A percentile compares a stretch with the other conserved stretches of the same genome.
Conservation (phyloP, 2,329 filamentous ascomycete species). For the Colletotrichum musicola region DNA sequence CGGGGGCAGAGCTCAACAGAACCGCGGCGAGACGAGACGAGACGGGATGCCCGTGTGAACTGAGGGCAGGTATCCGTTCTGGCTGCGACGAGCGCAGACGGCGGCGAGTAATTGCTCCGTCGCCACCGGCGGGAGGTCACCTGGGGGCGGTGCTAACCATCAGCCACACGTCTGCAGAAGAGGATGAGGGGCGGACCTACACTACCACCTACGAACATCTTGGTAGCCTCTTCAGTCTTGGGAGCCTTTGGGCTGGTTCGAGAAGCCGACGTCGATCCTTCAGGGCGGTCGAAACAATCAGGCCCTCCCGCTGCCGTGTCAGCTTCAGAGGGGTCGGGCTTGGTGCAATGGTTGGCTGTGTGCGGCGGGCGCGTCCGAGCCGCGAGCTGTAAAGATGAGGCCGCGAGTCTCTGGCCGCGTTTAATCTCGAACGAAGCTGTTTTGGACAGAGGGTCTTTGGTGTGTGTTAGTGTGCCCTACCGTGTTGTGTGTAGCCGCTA, state of each 20-base stretch:
- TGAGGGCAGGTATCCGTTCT: constrained; percentile 22
- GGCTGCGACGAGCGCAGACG: constrained; percentile 12
- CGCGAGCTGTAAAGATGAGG: constrained; percentile 31
- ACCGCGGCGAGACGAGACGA: constrained; percentile 15
- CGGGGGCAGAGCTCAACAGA: constrained; percentile 25
- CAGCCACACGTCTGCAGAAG: too few relatives aligned
- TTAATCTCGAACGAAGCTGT: constrained; percentile 26
- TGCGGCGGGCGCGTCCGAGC: constrained; percentile 32
- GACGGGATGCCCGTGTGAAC: constrained; percentile 28
- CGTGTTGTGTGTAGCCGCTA: too few relatives aligned
- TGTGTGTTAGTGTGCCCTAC: too few relatives aligned
- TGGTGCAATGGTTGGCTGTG: constrained; percentile 32
- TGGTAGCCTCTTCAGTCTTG: neutral
- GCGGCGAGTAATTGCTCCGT: neutral
- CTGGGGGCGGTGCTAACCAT: too few relatives aligned
- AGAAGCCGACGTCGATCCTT: constrained; percentile 18
- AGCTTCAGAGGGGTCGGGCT: constrained; percentile 28
- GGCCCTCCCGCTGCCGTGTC: neutral
- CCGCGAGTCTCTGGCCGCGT: constrained; percentile 30
- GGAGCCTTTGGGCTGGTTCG: constrained; percentile 1
- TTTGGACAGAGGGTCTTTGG: constrained; percentile 15
- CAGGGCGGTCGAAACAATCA: constrained; percentile 30
- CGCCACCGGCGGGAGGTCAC: too few relatives aligned
- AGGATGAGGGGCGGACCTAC: too few relatives aligned
- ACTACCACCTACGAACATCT: too few relatives aligned